Base-by-base conservation (phyloP, 345 rosid species). In the Triadica sebifera region DNA sequence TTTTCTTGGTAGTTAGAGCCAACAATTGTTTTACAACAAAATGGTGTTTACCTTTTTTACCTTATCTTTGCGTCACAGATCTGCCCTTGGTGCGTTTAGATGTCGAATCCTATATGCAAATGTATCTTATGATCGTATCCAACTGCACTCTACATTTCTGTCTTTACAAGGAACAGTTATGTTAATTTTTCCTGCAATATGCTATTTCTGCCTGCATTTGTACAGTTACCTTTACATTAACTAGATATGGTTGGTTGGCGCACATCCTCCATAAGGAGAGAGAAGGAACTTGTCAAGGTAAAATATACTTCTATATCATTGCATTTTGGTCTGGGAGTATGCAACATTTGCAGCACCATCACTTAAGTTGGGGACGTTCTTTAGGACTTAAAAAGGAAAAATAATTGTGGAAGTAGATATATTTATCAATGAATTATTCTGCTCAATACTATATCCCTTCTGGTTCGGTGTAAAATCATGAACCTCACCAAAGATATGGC, bases 221-320 rank as follows among this genome's bases (percentile, higher is more conserved):
- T 17, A 45, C 71, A 57, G 67, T 65, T 81, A 86, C 84, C 82
- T 90, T 90, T 84, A 82, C 87, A 59, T 63, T 13, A 63, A 74
- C 67, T 81, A 92, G 98, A 95, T 83, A 93, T 95, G 99, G 99
- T 95, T 75, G 99, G 99, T 69, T 95, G 99, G 99, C 99, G 99
- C 70, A 95, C 98, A 66, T 95, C 98, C 62, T 94, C 98, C 69
- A 85, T 94, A 67, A 91, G 98, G 84, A 87, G 98, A 83, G 98
- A 91, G 83, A 86, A 79, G 20, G 98, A 94, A 84, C 97, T 91
- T 75, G 83, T 87, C 22, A 88, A 85, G 91, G 98, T 92, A 80
- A 85, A 86, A 29, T 50, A 47, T 6, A 9, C 47, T 67, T 43
- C n/a, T 41, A 39, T 9, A 67, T 5, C 41, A 16, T 10, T 71